A percentile compares a stretch with the other conserved stretches of the same genome.
These are phyloP conservation scores for Marasmius fiardii DNA, from an alignment of 1,284 basidiomycete genomes.

Conservation along the genomic window DNA sequence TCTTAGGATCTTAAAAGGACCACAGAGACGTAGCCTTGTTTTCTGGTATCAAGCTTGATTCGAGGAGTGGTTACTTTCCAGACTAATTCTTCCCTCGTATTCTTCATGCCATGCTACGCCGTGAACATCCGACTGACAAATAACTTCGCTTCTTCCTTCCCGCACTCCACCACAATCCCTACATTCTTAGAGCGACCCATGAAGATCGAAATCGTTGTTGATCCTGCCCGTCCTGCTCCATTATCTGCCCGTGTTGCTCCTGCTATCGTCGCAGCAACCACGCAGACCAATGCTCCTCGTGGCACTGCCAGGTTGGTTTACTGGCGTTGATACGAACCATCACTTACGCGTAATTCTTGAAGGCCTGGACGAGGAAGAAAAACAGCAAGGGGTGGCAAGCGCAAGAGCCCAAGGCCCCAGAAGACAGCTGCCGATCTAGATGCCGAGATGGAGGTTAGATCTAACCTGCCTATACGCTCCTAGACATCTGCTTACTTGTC, in stretches of 20 bases:
- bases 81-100: constrained; percentile 16
- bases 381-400: constrained; percentile 43
- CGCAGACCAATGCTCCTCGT: constrained; percentile 18
- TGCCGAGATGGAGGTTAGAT: constrained; percentile 79
- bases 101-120: constrained; percentile 41
- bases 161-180: constrained; percentile 23
- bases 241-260: constrained; percentile 41
- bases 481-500: constrained; percentile 2
- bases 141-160: constrained; percentile 31
- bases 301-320: constrained; percentile 44
- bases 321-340: constrained; percentile 4
- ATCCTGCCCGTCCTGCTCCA: constrained; percentile 74
- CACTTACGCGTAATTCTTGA: constrained; percentile 27
- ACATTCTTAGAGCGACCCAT: constrained; percentile 83
- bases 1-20: constrained; percentile 5
- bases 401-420: constrained; percentile 66
- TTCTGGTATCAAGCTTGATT: neutral
- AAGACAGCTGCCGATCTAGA: constrained; percentile 76
- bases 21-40: constrained; percentile 38
- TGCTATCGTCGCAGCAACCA: constrained; percentile 4
- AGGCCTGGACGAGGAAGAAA: constrained; percentile 48
- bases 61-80: neutral
- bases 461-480: neutral
- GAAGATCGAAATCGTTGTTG: constrained; percentile 97
- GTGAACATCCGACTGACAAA: constrained; percentile 64